Conservation (phyloP, 345 rosid species). For the Raphanus sativus region DNA sequence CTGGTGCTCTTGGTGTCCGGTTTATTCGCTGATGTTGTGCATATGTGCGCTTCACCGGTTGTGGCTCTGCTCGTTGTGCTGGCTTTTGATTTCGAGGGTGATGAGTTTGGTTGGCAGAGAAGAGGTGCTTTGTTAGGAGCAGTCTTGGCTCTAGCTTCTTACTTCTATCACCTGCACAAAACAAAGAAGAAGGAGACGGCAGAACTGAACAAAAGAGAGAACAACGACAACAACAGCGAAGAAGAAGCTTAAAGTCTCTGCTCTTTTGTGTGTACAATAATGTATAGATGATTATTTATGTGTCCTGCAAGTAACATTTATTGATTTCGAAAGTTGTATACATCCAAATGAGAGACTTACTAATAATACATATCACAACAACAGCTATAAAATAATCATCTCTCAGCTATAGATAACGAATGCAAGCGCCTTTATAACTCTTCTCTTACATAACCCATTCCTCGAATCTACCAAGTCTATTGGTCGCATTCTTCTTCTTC, state of each 20-base stretch:
- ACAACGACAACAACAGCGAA: slow-evolving; percentile 9
- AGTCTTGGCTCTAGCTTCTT: slow-evolving; percentile 38
- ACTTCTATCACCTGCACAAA: slow-evolving; percentile 29
- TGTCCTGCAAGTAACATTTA: slow-evolving; percentile 15
- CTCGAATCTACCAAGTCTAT: slow-evolving; percentile 31
- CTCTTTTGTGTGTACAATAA: slow-evolving; percentile 13
- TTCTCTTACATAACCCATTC: slow-evolving; percentile 33
- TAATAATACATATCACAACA: slow-evolving; percentile 27
- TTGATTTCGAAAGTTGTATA: slow-evolving; percentile 10
- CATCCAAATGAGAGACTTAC: slow-evolving; percentile 5
- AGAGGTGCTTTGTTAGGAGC: slow-evolving; percentile 31
- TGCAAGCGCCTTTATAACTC: background rate
- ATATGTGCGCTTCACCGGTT: slow-evolving; percentile 35
- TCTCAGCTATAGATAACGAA: slow-evolving; percentile 12
- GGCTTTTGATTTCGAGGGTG: slow-evolving; percentile 31
- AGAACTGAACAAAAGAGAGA: slow-evolving; percentile 29
- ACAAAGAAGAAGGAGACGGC: slow-evolving; percentile 25
- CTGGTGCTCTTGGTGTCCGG: slow-evolving; percentile 33
- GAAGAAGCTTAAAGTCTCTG: slow-evolving; percentile 25
- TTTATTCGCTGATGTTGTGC: slow-evolving; percentile 38
- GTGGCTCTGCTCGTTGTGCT: slow-evolving; percentile 31
- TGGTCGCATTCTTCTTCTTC: slow-evolving; percentile 31
- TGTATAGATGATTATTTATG: slow-evolving; percentile 15
- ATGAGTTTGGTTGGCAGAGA: slow-evolving; percentile 36
- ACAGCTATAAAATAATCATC: slow-evolving; percentile 26